These are phyloP conservation scores for Onygena corvina DNA, from an alignment of 2,329 filamentous ascomycete genomes.

Conservation along the genomic window DNA sequence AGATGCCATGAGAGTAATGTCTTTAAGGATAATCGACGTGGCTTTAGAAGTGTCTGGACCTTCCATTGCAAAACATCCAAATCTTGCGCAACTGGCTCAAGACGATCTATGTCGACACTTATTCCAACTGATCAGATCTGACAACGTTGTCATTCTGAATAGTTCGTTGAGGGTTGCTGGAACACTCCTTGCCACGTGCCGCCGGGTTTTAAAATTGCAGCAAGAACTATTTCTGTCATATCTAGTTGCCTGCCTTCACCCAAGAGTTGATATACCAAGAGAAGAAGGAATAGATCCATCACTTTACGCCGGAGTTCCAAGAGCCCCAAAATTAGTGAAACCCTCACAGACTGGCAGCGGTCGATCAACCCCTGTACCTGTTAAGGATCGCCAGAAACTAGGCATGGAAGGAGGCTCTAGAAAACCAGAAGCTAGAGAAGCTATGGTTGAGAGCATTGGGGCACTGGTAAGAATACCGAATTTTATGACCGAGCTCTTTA, in stretches of 20 bases:
- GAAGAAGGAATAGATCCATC: constrained; percentile 83
- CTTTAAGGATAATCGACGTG: constrained; percentile 89
- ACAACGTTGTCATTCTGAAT: constrained; percentile 89
- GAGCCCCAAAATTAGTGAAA: constrained; percentile 77
- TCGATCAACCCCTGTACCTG: constrained; percentile 74
- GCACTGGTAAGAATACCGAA: constrained; percentile 84
- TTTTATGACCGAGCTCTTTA: constrained; percentile 88
- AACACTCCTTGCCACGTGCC: constrained; percentile 80
- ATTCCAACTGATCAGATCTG: constrained; percentile 90
- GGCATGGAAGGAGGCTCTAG: constrained; percentile 83
- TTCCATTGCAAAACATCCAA: constrained; percentile 85
- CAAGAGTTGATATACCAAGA: constrained; percentile 81
- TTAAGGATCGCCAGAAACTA: constrained; percentile 83
- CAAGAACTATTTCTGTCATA: constrained; percentile 95
- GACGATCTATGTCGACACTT: constrained; percentile 87
- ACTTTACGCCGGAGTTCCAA: constrained; percentile 85
- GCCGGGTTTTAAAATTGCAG: constrained; percentile 82
- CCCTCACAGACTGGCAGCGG: constrained; percentile 67
- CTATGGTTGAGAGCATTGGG: constrained; percentile 95
- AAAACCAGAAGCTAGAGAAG: constrained; percentile 89
- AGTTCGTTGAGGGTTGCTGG: constrained; percentile 86
- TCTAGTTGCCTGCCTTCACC: constrained; percentile 83
- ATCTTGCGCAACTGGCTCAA: constrained; percentile 73
- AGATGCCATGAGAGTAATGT: constrained; percentile 95
- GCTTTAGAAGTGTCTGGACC: constrained; percentile 92